phyloP scores from a whole-genome alignment of 164 flowering plant species.

The Berberis thunbergii region DNA sequence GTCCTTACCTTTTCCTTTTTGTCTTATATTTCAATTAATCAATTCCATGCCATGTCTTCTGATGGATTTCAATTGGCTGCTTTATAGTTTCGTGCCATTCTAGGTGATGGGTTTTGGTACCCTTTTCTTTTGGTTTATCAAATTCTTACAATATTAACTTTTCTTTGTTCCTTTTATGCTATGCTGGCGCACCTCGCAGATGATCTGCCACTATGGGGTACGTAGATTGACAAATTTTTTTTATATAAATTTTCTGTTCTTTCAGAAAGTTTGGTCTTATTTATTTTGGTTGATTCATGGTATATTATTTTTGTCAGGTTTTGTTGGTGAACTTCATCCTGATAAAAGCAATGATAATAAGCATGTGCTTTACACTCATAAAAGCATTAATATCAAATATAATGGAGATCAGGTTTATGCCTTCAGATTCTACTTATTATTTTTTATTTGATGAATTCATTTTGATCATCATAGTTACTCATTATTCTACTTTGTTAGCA shows the following conservation, averaged over 20 bases:
- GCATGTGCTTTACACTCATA: constrained; percentile 77
- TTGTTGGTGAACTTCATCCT: constrained; percentile 79
- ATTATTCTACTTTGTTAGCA: no score
- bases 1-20: not conserved
- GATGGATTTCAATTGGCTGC: not conserved
- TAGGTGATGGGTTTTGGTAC: not conserved
- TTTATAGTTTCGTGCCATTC: not conserved
- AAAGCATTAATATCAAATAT: constrained; percentile 54
- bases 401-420: constrained; percentile 74
- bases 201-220: constrained; percentile 98
- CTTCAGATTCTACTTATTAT: not conserved
- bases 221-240: constrained; percentile 11
- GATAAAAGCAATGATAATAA: constrained; percentile 66
- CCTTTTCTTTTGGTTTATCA: not conserved
- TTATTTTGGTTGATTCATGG: not conserved
- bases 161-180: not conserved
- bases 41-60: not conserved
- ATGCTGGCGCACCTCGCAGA: constrained; percentile 39
- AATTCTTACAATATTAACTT: constrained; percentile 5
- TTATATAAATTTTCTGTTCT: not conserved
- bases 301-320: constrained; percentile 34
- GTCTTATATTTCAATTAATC: not conserved
- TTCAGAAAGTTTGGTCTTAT: not conserved
- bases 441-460: no score
- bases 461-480: no score